Evolutionary conservation across 345 rosid genomes (phyloP).

Genomic region (Erysimum cheiranthoides): DNA sequence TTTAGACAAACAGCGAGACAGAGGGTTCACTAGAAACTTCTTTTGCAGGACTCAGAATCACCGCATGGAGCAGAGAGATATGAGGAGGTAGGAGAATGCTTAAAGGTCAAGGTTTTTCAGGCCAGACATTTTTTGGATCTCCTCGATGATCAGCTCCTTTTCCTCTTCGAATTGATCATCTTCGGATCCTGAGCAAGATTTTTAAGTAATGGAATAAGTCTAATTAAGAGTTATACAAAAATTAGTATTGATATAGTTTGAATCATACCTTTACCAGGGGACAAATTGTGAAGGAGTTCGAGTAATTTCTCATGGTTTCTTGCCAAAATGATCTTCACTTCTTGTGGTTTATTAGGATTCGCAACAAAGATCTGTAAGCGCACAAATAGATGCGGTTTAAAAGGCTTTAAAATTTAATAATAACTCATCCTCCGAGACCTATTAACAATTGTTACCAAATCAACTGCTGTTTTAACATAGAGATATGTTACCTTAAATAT

Average conservation of each 20-base stretch:
- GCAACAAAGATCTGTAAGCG: conserved; percentile 83
- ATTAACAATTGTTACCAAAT: conserved; percentile 5
- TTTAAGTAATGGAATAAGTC: conserved; percentile 4
- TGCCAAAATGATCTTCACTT: conserved; percentile 81
- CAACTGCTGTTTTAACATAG: neutral
- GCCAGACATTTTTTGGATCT: conserved; percentile 67
- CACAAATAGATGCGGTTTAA: neutral
- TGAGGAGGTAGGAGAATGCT: conserved; percentile 18
- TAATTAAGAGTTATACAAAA: neutral
- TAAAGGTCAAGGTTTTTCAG: conserved; percentile 45
- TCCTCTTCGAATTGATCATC: conserved; percentile 97
- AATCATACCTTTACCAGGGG: conserved; percentile 78
- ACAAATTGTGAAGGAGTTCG: conserved; percentile 68
- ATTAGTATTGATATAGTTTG: neutral
- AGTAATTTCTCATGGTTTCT: conserved; percentile 81
- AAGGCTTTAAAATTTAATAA: conserved; percentile 11
- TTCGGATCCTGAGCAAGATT: conserved; percentile 58
- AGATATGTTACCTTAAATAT: conserved; percentile 75
- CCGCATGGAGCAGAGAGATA: conserved; percentile 6
- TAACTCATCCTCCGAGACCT: conserved; percentile 25
- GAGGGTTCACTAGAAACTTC: conserved; percentile 8
- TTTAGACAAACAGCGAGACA: conserved; percentile 10
- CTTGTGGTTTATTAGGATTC: conserved; percentile 93
- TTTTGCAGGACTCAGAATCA: conserved; percentile 16
- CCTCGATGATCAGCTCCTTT: conserved; percentile 87